Base-by-base conservation (phyloP, 306 rosid species). In the Trichosanthes truncata region DNA sequence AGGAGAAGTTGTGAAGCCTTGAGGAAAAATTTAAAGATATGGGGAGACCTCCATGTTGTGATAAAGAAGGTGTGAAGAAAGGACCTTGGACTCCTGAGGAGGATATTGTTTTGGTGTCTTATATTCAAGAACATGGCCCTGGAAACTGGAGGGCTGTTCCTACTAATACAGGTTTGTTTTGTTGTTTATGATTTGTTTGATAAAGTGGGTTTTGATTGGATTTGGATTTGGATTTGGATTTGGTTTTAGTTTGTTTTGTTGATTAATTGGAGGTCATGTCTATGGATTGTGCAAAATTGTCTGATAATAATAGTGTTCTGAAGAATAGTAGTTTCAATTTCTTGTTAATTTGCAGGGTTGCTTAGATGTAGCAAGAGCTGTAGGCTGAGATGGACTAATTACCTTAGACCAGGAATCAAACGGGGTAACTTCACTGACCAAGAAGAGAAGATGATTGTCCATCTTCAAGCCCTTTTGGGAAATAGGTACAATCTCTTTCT, bases 51-150 rank as follows among this genome's bases (percentile, higher is more conserved):
- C 94, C 94, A 15, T 90, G 94, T 81, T 90, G 94, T 81, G 94
- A 90, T 77, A 90, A 90, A 83, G 89, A 73, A 43, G 92, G 91
- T 72, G 90, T 90, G 2, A 90, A 89, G 87, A 90, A 90, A 87
- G 95, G 95, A 38, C 95, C 95, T 51, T 90, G 94, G 94, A 88
- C 90, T 82, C 94, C 94, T 65, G 94, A 90, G 72, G 94, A 90
- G 79, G 94, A 90, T 7, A 89, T 90, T 79, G 67, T 83, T 9
- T 82, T 90, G 73, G 95, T 90, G 36, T 85, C 95, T 61, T 89
- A 84, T 62, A 84, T 90, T 33, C 95, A 90, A 65, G 81, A 90
- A 82, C 92, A 87, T 81, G 95, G 95, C 76, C 92, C 92, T 79
- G 89, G 90, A 6, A 90, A 89, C 63, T 90, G 95, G 95, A 87